Percentiles rank a stretch among this genome's conserved stretches.
phyloP scores from a whole-genome alignment of 257 asterid genomes.

The Plantago ovata region DNA sequence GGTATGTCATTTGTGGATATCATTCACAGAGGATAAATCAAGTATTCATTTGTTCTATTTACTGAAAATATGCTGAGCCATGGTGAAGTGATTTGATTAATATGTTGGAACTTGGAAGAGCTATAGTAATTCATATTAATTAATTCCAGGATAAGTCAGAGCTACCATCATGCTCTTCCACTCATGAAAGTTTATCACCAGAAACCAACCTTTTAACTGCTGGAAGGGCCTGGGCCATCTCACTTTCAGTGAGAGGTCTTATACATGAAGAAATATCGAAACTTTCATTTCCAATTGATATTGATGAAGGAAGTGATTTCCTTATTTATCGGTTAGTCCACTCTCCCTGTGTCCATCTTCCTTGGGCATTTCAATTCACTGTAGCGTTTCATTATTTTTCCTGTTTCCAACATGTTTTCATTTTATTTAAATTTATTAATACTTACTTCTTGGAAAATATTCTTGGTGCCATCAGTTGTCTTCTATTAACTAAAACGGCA shows the following conservation, averaged over 20 bases:
- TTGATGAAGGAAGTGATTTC: slow-evolving; percentile 38
- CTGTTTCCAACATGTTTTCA: neutral
- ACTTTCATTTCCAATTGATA: slow-evolving; percentile 55
- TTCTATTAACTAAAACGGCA: no score
- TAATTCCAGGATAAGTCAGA: slow-evolving; percentile 55
- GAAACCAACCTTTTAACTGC: slow-evolving; percentile 50
- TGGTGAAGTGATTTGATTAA: no score
- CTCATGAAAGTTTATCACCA: slow-evolving; percentile 32
- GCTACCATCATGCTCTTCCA: slow-evolving; percentile 41
- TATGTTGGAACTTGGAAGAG: neutral
- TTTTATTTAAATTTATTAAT: neutral
- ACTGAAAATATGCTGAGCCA: no score
- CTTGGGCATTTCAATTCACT: slow-evolving; percentile 12
- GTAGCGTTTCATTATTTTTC: no score
- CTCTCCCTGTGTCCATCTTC: slow-evolving; percentile 16
- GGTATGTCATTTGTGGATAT: no score
- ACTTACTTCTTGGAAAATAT: slow-evolving; percentile 6
- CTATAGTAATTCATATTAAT: slow-evolving; percentile 13
- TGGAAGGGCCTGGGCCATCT: slow-evolving; percentile 92
- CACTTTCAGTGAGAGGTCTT: slow-evolving; percentile 65
- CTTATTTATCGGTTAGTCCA: slow-evolving; percentile 65
- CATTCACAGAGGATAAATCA: neutral
- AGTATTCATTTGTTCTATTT: neutral
- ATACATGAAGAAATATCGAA: slow-evolving; percentile 61
- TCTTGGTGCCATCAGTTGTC: neutral